A percentile compares a stretch with the other conserved stretches of the same genome.
Evolutionary conservation across 306 rosid genomes (phyloP).

Genomic region (Vicia faba): DNA sequence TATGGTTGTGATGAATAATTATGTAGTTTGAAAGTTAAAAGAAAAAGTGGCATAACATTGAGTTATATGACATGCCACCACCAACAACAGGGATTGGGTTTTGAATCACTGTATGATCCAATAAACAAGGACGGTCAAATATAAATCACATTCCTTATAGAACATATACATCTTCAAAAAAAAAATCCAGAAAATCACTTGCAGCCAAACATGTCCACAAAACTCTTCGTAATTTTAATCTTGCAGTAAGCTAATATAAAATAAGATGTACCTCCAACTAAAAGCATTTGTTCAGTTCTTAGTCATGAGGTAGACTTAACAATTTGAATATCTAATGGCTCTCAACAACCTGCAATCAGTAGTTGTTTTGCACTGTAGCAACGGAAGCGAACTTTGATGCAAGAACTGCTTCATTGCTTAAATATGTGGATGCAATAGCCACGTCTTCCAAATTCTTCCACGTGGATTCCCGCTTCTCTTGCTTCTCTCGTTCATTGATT

Average conservation of each 20-base stretch:
- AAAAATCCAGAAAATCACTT: slow-evolving; percentile 30
- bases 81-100: slow-evolving; percentile 15
- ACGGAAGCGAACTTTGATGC: slow-evolving; percentile 45
- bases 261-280: slow-evolving; percentile 19
- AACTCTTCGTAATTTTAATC: not conserved
- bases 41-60: slow-evolving; percentile 28
- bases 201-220: slow-evolving; percentile 30
- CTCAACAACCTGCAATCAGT: slow-evolving; percentile 34
- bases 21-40: slow-evolving; percentile 23
- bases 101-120: not conserved
- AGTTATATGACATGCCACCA: slow-evolving; percentile 30
- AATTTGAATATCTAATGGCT: slow-evolving; percentile 12
- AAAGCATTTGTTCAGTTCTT: slow-evolving; percentile 26
- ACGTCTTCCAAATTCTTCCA: slow-evolving; percentile 64
- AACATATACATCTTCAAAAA: slow-evolving; percentile 39
- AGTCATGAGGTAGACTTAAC: slow-evolving; percentile 15
- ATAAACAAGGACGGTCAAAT: slow-evolving; percentile 30
- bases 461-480: slow-evolving; percentile 49
- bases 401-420: slow-evolving; percentile 53
- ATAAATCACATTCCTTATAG: slow-evolving; percentile 40
- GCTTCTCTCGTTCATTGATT: slow-evolving; percentile 50
- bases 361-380: slow-evolving; percentile 35
- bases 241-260: slow-evolving; percentile 6
- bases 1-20: slow-evolving; percentile 39
- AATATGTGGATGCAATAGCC: slow-evolving; percentile 53